Evolutionary conservation across 75 land plant species (phyloP), one percentile per base, ranked within the genome.

Genomic region (Selaginella moellendorffii): DNA sequence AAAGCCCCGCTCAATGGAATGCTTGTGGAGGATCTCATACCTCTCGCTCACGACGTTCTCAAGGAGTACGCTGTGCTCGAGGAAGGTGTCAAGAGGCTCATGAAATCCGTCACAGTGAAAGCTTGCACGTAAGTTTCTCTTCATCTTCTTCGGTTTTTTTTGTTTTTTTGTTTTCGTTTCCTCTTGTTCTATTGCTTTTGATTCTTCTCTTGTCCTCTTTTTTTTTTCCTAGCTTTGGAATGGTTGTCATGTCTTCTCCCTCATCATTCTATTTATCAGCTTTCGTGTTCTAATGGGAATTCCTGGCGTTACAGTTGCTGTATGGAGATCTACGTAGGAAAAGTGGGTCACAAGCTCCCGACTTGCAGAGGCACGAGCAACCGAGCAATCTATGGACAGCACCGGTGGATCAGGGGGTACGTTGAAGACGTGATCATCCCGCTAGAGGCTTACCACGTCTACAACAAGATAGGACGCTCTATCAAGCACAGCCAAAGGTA

Each of bases 1-100:
- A 80, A 81, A 54, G 81, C 92, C 46, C 93, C 93, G 51, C 75
- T 77, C 42, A 91, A 90, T 76, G 97, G 97, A 65, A 19, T 90
- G 59, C 74, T 87, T 63, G 84, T 87, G 2, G 61, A 56, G 53
- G 64, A 36, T 24, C 82, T 90, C 72, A 67, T 84, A 53, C 88
- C 88, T 28, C 82, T 87, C 28, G 92, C 88, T 8, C 26, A 78
- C 20, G 72, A 73, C 20, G 87, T 82, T 0, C 65, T 82, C 20
- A 51, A 65, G 5, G 75, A 81, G 14, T 68, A 78, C 28, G 63
- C 28, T 30, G 8, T 65, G 8, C 64, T 90, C 24, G 54, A 69
- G 1, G 69, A 73, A 31, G 85, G 92, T 18, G 80, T 90, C 17
- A 67, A 79, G 0, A 54, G 64, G 9, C 85, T 87, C 24, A 29